phyloP scores from a whole-genome alignment of 352 stramenopile genomes.

The Phytophthora meadii region DNA sequence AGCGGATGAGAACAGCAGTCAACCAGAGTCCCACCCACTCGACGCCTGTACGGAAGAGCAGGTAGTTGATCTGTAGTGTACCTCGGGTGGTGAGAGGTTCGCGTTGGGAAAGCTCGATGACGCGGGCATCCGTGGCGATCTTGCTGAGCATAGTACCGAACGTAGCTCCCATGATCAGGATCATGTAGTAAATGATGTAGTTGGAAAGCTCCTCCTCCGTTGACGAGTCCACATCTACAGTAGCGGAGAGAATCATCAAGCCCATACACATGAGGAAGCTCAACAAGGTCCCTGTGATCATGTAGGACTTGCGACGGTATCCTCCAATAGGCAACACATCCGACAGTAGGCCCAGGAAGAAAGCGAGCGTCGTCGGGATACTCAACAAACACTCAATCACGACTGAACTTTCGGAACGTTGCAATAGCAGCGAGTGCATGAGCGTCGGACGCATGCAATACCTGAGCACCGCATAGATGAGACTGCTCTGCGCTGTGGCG shows the following conservation, averaged over 20 bases:
- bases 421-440: conserved; percentile 68
- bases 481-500: conserved; percentile 54
- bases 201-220: conserved; percentile 36
- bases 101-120: conserved; percentile 83
- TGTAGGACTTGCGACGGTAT: conserved; percentile 92
- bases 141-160: conserved; percentile 88
- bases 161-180: conserved; percentile 80
- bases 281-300: conserved; percentile 76
- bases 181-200: conserved; percentile 58
- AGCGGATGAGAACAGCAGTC: conserved; percentile 54
- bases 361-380: conserved; percentile 89
- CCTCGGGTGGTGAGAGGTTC: conserved; percentile 75
- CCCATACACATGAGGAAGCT: conserved; percentile 63
- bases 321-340: conserved; percentile 88
- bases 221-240: conserved; percentile 37
- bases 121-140: conserved; percentile 81
- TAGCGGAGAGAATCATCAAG: conserved; percentile 61
- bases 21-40: conserved; percentile 61
- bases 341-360: conserved; percentile 88
- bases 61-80: conserved; percentile 80
- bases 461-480: conserved; percentile 70
- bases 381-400: conserved; percentile 80
- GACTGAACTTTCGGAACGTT: conserved; percentile 55
- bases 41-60: conserved; percentile 63
- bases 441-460: conserved; percentile 76